Percentiles rank a stretch among this genome's conserved stretches.
phyloP scores from a whole-genome alignment of 208 protist genomes.

The Acanthamoeba culbertsoni region DNA sequence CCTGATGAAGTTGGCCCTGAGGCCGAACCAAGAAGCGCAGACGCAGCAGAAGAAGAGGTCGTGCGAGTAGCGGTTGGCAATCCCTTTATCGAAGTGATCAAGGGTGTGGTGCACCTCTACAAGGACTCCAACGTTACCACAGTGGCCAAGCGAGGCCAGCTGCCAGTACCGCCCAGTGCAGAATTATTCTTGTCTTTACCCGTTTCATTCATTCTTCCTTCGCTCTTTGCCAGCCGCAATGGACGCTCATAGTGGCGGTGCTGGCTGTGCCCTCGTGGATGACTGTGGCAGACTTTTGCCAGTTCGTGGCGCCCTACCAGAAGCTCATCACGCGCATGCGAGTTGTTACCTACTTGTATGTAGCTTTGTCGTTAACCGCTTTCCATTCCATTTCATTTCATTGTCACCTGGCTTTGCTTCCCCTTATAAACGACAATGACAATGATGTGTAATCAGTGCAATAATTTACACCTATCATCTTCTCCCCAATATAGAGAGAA shows the following conservation, averaged over 20 bases:
- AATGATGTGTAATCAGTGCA: too few species aligned
- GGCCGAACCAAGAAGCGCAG: background rate
- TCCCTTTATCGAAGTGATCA: slow-evolving; percentile 19
- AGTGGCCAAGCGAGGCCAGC: background rate
- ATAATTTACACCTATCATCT: background rate
- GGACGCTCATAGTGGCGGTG: background rate
- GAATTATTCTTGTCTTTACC: background rate
- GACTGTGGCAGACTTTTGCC: slow-evolving; percentile 6
- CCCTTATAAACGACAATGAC: too few species aligned
- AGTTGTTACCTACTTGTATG: background rate
- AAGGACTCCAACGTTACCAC: background rate
- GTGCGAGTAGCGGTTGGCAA: background rate
- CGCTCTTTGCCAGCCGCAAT: background rate
- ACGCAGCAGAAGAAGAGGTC: background rate
- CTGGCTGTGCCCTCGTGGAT: slow-evolving; percentile 12
- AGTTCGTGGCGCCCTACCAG: slow-evolving; percentile 30
- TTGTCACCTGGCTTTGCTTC: background rate
- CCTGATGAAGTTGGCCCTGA: background rate
- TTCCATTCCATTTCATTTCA: background rate
- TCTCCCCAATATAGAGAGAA: slow-evolving; percentile 31
- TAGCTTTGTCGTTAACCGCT: background rate
- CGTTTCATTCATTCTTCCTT: background rate
- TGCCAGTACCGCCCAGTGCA: background rate
- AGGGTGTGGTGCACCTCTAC: slow-evolving; percentile 38
- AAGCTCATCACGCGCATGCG: slow-evolving; percentile 29